Percentiles rank a stretch among this genome's conserved stretches.
Evolutionary conservation across 352 stramenopile genomes (phyloP).

Genomic region (Pythium volutum): DNA sequence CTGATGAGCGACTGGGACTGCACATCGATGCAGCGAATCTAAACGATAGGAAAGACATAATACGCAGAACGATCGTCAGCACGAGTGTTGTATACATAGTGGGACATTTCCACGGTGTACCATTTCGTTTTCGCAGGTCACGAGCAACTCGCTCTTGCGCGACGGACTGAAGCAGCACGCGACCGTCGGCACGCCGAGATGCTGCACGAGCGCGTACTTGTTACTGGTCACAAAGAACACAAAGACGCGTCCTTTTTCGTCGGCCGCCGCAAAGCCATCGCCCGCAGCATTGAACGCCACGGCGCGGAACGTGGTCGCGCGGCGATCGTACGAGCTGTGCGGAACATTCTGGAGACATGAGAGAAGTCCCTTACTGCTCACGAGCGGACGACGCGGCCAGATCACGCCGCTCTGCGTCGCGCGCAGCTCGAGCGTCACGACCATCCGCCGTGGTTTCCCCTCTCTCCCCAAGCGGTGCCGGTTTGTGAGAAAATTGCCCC

Average conservation of each 20-base stretch:
- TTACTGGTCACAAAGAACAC: slow-evolving; percentile 77
- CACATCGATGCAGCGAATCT: slow-evolving; percentile 75
- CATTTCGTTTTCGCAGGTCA: slow-evolving; percentile 82
- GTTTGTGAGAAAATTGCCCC: slow-evolving; percentile 6
- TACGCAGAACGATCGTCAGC: neutral
- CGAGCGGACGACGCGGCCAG: slow-evolving; percentile 63
- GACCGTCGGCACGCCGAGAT: slow-evolving; percentile 54
- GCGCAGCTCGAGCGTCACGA: slow-evolving; percentile 61
- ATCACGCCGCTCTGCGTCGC: slow-evolving; percentile 71
- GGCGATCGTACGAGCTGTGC: slow-evolving; percentile 56
- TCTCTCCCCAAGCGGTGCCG: neutral
- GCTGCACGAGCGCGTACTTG: slow-evolving; percentile 69
- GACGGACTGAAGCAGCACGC: slow-evolving; percentile 69
- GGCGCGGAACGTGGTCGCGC: slow-evolving; percentile 44
- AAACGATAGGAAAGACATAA: neutral
- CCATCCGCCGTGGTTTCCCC: slow-evolving; percentile 36
- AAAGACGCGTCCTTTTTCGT: slow-evolving; percentile 80
- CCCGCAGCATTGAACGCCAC: slow-evolving; percentile 68
- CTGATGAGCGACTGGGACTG: slow-evolving; percentile 70
- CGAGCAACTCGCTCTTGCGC: slow-evolving; percentile 68
- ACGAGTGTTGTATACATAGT: too few species aligned
- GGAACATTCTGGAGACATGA: slow-evolving; percentile 68
- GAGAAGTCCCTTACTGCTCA: slow-evolving; percentile 67
- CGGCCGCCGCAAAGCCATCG: slow-evolving; percentile 60
- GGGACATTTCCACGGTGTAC: too few species aligned